A percentile compares a stretch with the other conserved stretches of the same genome.
phyloP scores from a whole-genome alignment of 225 moss, liverwort and hornwort species.

The Pseudoscleropodium purum region DNA sequence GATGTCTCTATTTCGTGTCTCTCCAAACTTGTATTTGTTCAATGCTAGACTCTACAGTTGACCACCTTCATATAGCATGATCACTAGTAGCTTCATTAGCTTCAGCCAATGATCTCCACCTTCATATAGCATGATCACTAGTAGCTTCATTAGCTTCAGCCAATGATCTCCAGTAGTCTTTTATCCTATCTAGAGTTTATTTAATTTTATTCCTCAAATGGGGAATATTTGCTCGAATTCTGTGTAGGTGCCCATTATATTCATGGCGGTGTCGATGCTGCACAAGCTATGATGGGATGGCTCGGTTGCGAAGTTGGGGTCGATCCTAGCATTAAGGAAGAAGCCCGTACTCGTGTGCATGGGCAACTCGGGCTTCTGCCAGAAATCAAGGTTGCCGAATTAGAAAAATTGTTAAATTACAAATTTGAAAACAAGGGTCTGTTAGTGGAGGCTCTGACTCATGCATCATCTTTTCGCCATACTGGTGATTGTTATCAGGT shows the following conservation, averaged over 20 bases:
- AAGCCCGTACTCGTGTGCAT: slow-evolving; percentile 43
- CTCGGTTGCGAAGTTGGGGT: slow-evolving; percentile 65
- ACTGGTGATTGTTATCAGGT: slow-evolving; percentile 84
- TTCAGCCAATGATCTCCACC: background rate
- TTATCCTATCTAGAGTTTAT: background rate
- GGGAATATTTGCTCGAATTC: background rate
- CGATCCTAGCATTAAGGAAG: slow-evolving; percentile 34
- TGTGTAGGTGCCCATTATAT: slow-evolving; percentile 62
- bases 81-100: background rate
- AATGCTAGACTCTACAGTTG: background rate
- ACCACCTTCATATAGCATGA: background rate
- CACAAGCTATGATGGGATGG: slow-evolving; percentile 70
- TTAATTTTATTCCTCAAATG: background rate
- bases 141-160: background rate
- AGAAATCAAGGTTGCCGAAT: slow-evolving; percentile 27
- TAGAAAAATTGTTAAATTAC: slow-evolving; percentile 62
- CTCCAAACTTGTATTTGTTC: background rate
- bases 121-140: background rate
- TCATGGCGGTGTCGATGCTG: slow-evolving; percentile 63
- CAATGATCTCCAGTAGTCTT: background rate
- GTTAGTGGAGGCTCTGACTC: slow-evolving; percentile 81
- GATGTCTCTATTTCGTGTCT: background rate
- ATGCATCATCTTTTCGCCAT: slow-evolving; percentile 51
- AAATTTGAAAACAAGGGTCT: slow-evolving; percentile 68
- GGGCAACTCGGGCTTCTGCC: slow-evolving; percentile 39